Conservation (phyloP, 306 rosid species). For the Corylus avellana region DNA sequence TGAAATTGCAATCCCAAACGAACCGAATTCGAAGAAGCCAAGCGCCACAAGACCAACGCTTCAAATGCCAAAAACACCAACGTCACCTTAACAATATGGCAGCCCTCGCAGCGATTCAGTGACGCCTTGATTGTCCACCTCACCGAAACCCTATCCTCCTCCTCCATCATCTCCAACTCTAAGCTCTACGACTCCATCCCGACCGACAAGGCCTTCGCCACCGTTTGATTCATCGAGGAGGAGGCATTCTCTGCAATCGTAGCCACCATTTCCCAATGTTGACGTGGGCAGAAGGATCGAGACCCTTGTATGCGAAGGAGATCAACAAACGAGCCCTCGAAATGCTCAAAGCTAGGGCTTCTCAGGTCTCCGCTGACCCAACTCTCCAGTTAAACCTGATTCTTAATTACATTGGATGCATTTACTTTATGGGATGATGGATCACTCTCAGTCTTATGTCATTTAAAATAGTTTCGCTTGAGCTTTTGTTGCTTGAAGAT, state of each 20-base stretch:
- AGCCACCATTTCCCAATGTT: not conserved
- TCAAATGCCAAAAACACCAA: not conserved
- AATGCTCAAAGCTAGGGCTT: not conserved
- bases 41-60: not conserved
- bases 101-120: not conserved
- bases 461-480: not conserved
- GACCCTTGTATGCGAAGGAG: slow-evolving; percentile 5
- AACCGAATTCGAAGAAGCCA: not conserved
- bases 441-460: not conserved
- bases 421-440: not conserved
- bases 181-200: not conserved
- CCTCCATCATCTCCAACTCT: not conserved
- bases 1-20: too few relatives aligned
- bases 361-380: not conserved
- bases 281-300: not conserved
- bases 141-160: not conserved
- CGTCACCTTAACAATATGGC: not conserved
- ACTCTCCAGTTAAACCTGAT: not conserved
- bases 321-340: not conserved
- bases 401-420: not conserved
- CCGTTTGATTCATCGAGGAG: not conserved
- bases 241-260: not conserved
- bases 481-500: not conserved
- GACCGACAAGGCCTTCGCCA: not conserved
- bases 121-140: not conserved